phyloP scores from a whole-genome alignment of 1,139 yeast genomes.

The Wickerhamomyces sp. region DNA sequence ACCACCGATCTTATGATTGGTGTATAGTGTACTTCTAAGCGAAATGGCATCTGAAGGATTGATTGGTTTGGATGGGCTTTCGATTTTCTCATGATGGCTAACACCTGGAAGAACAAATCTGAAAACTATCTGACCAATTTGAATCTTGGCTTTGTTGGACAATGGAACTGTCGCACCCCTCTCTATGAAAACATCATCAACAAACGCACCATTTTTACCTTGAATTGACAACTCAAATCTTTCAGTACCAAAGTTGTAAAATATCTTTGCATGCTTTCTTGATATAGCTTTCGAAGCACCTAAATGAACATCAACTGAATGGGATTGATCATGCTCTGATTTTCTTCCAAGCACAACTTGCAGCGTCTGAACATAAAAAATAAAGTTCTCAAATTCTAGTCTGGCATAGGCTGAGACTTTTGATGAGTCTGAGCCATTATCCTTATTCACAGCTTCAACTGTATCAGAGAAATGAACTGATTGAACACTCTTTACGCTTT shows the following conservation, averaged over 20 bases:
- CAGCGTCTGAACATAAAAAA: slow-evolving; percentile 91
- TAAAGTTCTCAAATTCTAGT: slow-evolving; percentile 84
- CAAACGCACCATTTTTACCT: slow-evolving; percentile 96
- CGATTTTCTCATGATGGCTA: slow-evolving; percentile 18
- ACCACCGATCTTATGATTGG: slow-evolving; percentile 13
- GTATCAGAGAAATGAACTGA: slow-evolving; percentile 1
- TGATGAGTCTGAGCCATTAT: slow-evolving; percentile 28
- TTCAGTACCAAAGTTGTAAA: slow-evolving; percentile 92
- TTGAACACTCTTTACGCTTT: slow-evolving; percentile 11
- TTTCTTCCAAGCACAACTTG: slow-evolving; percentile 90
- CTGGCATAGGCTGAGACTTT: slow-evolving; percentile 91
- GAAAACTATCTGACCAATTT: slow-evolving; percentile 89
- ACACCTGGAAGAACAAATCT: slow-evolving; percentile 69
- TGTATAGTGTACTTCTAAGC: slow-evolving; percentile 20
- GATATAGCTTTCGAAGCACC: slow-evolving; percentile 91
- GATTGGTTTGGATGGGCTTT: slow-evolving; percentile 22
- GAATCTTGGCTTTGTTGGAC: slow-evolving; percentile 75
- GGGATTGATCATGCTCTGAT: slow-evolving; percentile 62
- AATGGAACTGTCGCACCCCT: slow-evolving; percentile 87
- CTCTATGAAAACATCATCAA: slow-evolving; percentile 82
- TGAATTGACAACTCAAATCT: slow-evolving; percentile 83
- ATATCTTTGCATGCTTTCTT: slow-evolving; percentile 88
- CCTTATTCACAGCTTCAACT: not conserved
- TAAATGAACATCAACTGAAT: slow-evolving; percentile 83
- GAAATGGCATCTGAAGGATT: slow-evolving; percentile 25